These are phyloP conservation scores for Entonaema liquescens DNA, from an alignment of 495 filamentous ascomycete species.

Conservation along the genomic window DNA sequence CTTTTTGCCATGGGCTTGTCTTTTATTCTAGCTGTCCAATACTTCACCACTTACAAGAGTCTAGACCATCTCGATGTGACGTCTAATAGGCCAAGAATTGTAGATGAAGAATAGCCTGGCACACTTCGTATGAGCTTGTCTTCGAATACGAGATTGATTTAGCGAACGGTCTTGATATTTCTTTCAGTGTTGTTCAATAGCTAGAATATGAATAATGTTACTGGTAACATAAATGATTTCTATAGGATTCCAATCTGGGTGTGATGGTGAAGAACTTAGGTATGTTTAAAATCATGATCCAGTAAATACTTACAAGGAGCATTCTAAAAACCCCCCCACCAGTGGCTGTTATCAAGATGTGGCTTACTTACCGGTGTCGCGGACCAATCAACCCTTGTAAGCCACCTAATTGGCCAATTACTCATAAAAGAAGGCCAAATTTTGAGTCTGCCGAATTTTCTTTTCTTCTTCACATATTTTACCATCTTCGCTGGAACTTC, in stretches of 20 bases:
- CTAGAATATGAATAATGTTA: neutral
- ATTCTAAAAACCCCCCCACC: neutral
- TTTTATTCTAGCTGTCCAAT: neutral
- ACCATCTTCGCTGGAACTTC: conserved; percentile 44
- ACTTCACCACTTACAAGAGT: conserved; percentile 11
- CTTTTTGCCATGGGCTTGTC: neutral
- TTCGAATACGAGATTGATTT: conserved; percentile 18
- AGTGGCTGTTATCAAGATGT: conserved; percentile 8
- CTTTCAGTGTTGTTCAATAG: neutral
- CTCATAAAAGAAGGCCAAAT: conserved; percentile 16
- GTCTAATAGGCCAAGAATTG: conserved; percentile 6
- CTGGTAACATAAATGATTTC: too few species aligned
- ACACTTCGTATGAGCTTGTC: conserved; percentile 12
- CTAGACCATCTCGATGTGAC: conserved; percentile 33
- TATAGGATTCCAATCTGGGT: too few species aligned
- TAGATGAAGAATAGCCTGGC: conserved; percentile 7
- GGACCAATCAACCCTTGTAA: neutral
- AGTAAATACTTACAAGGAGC: too few species aligned
- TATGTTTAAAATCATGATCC: too few species aligned
- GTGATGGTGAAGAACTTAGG: too few species aligned
- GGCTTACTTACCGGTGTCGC: neutral
- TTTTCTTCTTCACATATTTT: conserved; percentile 52
- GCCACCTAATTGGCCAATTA: conserved; percentile 18
- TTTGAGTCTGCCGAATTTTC: conserved; percentile 13
- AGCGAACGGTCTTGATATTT: neutral